Evolutionary conservation across 257 asterid species (phyloP).

Genomic region (Ocimum tenuiflorum): DNA sequence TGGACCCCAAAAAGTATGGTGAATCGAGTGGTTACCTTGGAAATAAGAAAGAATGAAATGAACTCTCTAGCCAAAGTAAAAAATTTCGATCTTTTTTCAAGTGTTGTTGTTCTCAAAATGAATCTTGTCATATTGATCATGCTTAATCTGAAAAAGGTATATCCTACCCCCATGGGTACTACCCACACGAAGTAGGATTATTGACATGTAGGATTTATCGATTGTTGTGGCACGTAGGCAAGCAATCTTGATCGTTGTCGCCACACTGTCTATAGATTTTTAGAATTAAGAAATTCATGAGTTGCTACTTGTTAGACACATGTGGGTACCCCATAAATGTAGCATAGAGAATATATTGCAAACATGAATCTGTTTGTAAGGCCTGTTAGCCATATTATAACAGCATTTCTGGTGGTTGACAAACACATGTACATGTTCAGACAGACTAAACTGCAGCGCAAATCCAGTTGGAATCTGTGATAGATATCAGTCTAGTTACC

Average conservation of each 20-base stretch:
- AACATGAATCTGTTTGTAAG: background rate
- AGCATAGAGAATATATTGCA: too few species aligned
- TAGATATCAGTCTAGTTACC: conserved; percentile 14
- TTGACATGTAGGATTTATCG: too few species aligned
- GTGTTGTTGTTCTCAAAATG: background rate
- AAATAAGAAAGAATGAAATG: background rate
- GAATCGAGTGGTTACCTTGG: background rate
- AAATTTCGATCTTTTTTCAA: background rate
- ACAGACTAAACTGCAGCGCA: conserved; percentile 19
- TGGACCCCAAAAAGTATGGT: background rate
- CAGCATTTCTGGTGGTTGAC: background rate
- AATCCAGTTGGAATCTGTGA: conserved; percentile 2
- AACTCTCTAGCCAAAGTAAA: background rate
- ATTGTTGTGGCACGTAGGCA: too few species aligned
- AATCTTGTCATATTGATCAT: background rate
- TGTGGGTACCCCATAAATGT: too few species aligned
- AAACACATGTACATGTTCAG: conserved; percentile 11
- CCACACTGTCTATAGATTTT: too few species aligned
- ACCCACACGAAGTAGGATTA: too few species aligned
- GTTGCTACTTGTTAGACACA: too few species aligned
- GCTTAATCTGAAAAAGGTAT: too few species aligned
- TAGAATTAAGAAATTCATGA: too few species aligned
- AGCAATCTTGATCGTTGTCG: too few species aligned
- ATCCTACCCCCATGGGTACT: too few species aligned
- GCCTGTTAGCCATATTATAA: background rate